phyloP scores from a whole-genome alignment of 129 eudicot genomes.

The Silybum marianum region DNA sequence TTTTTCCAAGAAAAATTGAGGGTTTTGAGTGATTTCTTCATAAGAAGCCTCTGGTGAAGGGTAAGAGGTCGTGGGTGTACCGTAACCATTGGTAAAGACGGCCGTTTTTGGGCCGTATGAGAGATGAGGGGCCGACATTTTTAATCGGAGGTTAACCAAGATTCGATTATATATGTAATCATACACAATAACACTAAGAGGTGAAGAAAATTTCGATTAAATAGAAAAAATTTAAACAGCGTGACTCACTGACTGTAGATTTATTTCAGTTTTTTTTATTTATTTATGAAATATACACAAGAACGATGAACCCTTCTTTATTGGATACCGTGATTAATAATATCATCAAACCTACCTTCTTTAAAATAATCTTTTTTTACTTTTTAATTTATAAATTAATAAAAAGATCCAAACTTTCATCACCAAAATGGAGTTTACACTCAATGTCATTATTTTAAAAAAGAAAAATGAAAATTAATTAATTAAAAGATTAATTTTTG shows the following conservation, averaged over 20 bases:
- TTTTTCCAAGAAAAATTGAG: constrained; percentile 59
- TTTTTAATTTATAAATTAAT: neutral
- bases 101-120: constrained; percentile 43
- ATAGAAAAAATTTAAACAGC: constrained; percentile 3
- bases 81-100: constrained; percentile 33
- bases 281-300: constrained; percentile 11
- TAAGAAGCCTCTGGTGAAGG: constrained; percentile 75
- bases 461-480: neutral
- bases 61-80: constrained; percentile 38
- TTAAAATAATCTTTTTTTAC: constrained; percentile 12
- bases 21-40: constrained; percentile 53
- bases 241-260: constrained; percentile 31
- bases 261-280: constrained; percentile 15
- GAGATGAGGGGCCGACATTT: constrained; percentile 51
- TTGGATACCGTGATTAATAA: constrained; percentile 43
- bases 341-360: constrained; percentile 35
- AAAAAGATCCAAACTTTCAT: neutral
- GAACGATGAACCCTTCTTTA: constrained; percentile 30
- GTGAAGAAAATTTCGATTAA: constrained; percentile 9
- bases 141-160: constrained; percentile 45
- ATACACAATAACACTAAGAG: constrained; percentile 26
- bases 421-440: neutral
- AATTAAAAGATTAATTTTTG: neutral
- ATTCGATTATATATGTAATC: constrained; percentile 43
- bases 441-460: neutral